Conservation (phyloP, 2,329 filamentous ascomycete genomes). For the Ramichloridium luteum region DNA sequence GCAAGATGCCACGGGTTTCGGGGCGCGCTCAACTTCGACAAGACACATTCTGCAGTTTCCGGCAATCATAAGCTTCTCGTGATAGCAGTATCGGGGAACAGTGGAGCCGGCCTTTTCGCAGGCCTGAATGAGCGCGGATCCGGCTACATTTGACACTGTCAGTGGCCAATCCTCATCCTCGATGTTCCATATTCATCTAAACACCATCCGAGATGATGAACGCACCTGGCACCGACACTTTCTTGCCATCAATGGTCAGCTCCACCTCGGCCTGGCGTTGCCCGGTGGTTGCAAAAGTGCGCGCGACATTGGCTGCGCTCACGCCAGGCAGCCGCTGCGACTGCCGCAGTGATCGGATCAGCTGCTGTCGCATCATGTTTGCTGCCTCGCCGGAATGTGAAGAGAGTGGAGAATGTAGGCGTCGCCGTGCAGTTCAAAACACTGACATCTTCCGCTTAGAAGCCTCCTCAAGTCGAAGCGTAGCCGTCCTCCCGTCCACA, state of each 20-base stretch:
- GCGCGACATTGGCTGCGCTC: slow-evolving; percentile 44
- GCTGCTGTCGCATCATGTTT: slow-evolving; percentile 52
- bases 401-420: not conserved
- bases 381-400: slow-evolving; percentile 10
- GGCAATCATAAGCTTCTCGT: slow-evolving; percentile 99
- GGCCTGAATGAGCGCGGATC: slow-evolving; percentile 93
- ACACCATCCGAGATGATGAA: slow-evolving; percentile 26
- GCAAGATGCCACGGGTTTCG: slow-evolving; percentile 95
- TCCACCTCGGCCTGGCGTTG: slow-evolving; percentile 82
- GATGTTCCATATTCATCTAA: slow-evolving; percentile 2
- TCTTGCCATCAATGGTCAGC: slow-evolving; percentile 93
- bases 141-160: slow-evolving; percentile 45
- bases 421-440: no score
- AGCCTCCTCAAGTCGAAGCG: not conserved
- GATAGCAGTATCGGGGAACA: slow-evolving; percentile 95
- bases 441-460: not conserved
- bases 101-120: slow-evolving; percentile 94
- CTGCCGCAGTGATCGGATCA: slow-evolving; percentile 50
- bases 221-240: slow-evolving; percentile 91
- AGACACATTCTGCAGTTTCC: slow-evolving; percentile 99
- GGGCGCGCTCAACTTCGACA: slow-evolving; percentile 91
- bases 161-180: not conserved
- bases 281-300: slow-evolving; percentile 70
- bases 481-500: slow-evolving; percentile 7
- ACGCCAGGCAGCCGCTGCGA: slow-evolving; percentile 34